These are phyloP conservation scores for Endotrypanum monterogeii DNA, from an alignment of 208 protist species.

Conservation along the genomic window DNA sequence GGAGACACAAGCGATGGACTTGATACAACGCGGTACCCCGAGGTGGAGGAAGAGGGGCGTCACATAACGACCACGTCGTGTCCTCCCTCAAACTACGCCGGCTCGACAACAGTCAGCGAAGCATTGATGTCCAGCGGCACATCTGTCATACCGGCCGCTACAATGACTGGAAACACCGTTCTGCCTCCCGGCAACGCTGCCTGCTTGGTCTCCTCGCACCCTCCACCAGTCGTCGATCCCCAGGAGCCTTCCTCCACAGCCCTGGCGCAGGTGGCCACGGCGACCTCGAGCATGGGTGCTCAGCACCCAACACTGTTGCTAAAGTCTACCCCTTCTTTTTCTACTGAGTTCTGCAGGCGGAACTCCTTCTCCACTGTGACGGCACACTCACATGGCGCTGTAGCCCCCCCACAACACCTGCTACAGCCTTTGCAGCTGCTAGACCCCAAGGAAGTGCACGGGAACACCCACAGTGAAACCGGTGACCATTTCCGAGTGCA, in stretches of 20 bases:
- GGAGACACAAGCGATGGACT: background rate
- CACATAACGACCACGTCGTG: background rate
- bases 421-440: background rate
- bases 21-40: background rate
- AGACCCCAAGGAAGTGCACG: background rate
- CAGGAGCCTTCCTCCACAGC: background rate
- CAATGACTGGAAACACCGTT: background rate
- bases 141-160: background rate
- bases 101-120: conserved; percentile 2
- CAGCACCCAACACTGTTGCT: conserved; percentile 11
- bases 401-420: background rate
- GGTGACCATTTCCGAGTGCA: background rate
- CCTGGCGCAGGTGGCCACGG: conserved; percentile 5
- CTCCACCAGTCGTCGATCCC: background rate
- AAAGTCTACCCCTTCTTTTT: conserved; percentile 2
- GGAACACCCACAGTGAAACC: background rate
- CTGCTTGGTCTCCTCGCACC: background rate
- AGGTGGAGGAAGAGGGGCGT: background rate
- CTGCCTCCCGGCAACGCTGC: background rate
- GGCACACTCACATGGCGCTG: background rate
- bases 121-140: conserved; percentile 2
- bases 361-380: conserved; percentile 2
- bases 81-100: background rate
- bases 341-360: conserved; percentile 9
- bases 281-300: conserved; percentile 13